phyloP scores from a whole-genome alignment of 2,329 filamentous ascomycete genomes.

The Alternaria panax region DNA sequence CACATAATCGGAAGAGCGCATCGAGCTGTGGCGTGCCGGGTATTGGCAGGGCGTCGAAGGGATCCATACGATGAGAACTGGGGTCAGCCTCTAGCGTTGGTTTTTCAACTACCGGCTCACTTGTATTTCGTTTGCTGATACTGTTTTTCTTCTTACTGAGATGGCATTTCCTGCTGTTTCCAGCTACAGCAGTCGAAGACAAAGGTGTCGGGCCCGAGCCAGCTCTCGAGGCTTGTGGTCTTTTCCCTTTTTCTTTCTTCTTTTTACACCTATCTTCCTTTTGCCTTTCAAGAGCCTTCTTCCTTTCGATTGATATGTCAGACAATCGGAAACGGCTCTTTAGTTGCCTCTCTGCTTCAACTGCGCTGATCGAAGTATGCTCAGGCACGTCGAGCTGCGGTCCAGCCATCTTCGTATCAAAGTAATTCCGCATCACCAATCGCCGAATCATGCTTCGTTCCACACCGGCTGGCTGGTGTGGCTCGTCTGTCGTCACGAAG shows the following conservation, averaged over 20 bases:
- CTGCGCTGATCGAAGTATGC: constrained; percentile 29
- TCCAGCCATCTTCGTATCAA: constrained; percentile 24
- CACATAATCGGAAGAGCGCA: constrained; percentile 34
- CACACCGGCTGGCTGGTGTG: constrained; percentile 29
- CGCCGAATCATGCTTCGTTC: constrained; percentile 33
- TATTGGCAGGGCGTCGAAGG: constrained; percentile 35
- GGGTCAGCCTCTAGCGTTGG: constrained; percentile 17
- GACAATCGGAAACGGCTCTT: constrained; percentile 34
- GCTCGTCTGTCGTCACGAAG: constrained; percentile 35
- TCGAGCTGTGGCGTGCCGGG: constrained; percentile 31
- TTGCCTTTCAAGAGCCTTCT: neutral
- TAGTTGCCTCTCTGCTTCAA: constrained; percentile 27
- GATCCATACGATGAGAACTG: constrained; percentile 27
- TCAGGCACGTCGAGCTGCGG: constrained; percentile 18
- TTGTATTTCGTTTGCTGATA: neutral
- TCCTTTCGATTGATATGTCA: neutral
- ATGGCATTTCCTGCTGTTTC: neutral
- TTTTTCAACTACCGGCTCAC: neutral
- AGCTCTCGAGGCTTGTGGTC: neutral
- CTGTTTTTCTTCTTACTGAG: no score
- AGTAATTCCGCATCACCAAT: constrained; percentile 40
- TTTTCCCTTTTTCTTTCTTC: neutral
- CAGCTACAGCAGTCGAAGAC: neutral
- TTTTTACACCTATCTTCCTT: neutral
- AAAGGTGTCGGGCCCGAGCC: neutral